Conservation (phyloP, 108 stramenopile genomes). For the Cyclostephanos tholiformis region DNA sequence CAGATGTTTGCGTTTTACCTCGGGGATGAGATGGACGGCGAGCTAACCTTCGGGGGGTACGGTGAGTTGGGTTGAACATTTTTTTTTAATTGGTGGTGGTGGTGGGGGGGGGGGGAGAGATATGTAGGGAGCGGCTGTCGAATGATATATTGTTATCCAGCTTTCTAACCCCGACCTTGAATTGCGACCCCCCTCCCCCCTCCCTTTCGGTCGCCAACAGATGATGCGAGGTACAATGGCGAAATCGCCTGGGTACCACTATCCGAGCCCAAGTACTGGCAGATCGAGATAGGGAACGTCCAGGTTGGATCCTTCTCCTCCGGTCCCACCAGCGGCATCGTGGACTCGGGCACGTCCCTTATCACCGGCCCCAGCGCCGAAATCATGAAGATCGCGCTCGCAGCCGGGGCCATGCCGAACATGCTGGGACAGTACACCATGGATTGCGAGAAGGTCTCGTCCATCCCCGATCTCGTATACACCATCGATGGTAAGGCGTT, state of each 20-base stretch:
- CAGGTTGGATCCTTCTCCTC: slow-evolving; percentile 57
- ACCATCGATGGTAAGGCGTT: slow-evolving; percentile 82
- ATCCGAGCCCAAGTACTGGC: slow-evolving; percentile 91
- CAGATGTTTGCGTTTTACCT: slow-evolving; percentile 96
- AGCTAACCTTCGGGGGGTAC: slow-evolving; percentile 74
- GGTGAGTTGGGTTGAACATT: no score
- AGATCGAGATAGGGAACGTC: slow-evolving; percentile 76
- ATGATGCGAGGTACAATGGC: slow-evolving; percentile 74
- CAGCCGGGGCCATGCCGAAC: slow-evolving; percentile 87
- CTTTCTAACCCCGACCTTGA: not conserved
- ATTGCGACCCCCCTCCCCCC: not conserved
- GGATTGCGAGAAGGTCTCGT: slow-evolving; percentile 70
- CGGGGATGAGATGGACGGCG: slow-evolving; percentile 90
- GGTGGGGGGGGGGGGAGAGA: no score
- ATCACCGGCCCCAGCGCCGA: slow-evolving; percentile 82
- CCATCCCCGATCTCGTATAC: slow-evolving; percentile 80
- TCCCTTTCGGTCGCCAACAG: slow-evolving; percentile 10
- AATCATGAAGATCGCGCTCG: slow-evolving; percentile 67
- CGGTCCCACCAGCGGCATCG: slow-evolving; percentile 67
- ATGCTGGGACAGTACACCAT: slow-evolving; percentile 94
- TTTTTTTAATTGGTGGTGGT: no score
- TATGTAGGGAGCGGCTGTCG: no score
- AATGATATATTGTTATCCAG: not conserved
- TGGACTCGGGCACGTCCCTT: slow-evolving; percentile 93
- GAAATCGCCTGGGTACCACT: slow-evolving; percentile 79